These are phyloP conservation scores for Alloascoidea africana DNA, from an alignment of 805 yeast genomes.

Conservation along the genomic window DNA sequence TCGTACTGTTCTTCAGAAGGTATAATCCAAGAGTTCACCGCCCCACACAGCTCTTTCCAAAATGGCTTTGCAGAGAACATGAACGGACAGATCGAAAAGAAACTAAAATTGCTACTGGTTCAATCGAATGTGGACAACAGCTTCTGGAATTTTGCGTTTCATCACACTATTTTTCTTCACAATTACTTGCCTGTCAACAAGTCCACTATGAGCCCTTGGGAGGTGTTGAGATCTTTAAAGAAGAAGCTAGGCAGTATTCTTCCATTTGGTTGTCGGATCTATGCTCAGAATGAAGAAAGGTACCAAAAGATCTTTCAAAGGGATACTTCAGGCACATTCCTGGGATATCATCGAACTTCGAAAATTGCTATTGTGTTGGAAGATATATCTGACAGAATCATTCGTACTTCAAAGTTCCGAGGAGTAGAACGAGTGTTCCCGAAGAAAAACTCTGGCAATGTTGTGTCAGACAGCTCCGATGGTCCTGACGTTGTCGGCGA, in stretches of 20 bases:
- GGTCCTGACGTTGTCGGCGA: neutral
- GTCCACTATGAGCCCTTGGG: neutral
- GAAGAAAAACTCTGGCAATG: too few species aligned
- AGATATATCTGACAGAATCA: neutral
- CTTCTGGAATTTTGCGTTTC: constrained; percentile 1
- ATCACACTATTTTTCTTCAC: neutral
- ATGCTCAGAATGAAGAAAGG: neutral
- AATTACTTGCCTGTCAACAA: neutral
- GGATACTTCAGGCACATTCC: neutral
- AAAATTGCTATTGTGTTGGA: constrained; percentile 1
- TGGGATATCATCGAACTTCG: neutral
- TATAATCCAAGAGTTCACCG: neutral
- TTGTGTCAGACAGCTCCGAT: neutral
- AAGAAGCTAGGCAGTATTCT: neutral
- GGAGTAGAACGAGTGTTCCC: too few species aligned
- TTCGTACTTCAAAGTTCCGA: neutral
- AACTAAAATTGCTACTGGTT: neutral
- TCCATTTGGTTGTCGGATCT: neutral
- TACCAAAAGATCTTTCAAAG: neutral
- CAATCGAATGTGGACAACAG: neutral
- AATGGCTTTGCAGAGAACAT: neutral
- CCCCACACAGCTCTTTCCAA: constrained; percentile 1
- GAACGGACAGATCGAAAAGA: neutral
- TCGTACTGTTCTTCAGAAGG: neutral
- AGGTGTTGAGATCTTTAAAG: neutral